Evolutionary conservation across 2,329 filamentous ascomycete genomes (phyloP).

Genomic region (Neobulgaria alba): DNA sequence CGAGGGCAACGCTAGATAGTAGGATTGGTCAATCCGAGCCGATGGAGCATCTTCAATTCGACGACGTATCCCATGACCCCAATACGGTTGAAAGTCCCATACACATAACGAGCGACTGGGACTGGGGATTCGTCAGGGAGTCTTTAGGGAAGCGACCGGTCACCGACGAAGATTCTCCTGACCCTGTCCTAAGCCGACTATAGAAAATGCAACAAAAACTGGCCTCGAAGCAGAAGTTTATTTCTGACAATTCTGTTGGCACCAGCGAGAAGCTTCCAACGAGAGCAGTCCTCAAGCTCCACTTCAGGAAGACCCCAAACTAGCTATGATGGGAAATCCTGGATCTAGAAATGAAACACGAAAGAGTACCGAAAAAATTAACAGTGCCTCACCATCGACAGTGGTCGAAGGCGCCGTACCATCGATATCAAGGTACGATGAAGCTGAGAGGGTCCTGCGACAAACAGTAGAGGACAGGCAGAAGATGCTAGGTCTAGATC

Average conservation of each 20-base stretch:
- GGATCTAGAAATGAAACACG: too few species aligned
- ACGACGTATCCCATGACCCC: constrained; percentile 1
- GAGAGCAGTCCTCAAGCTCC: too few species aligned
- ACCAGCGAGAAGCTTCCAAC: too few species aligned
- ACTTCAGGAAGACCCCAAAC: too few species aligned
- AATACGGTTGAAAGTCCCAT: constrained; percentile 4
- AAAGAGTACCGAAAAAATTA: too few species aligned
- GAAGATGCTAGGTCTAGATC: background rate
- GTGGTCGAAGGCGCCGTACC: too few species aligned
- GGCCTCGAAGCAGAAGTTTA: background rate
- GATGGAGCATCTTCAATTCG: constrained; percentile 4
- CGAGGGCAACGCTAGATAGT: constrained; percentile 3
- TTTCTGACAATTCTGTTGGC: too few species aligned
- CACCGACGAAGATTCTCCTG: constrained; percentile 4
- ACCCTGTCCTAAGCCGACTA: background rate
- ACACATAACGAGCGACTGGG: constrained; percentile 2
- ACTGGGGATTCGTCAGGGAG: constrained; percentile 4
- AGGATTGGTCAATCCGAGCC: constrained; percentile 3
- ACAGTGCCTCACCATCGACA: too few species aligned
- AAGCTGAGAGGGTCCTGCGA: constrained; percentile 12
- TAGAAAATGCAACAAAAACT: constrained; percentile 1
- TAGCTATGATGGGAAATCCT: too few species aligned
- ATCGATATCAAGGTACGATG: constrained; percentile 4
- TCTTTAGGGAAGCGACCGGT: constrained; percentile 3
- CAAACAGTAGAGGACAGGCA: constrained; percentile 2